Evolutionary conservation across 495 filamentous ascomycete species (phyloP).

Genomic region (Annulohypoxylon moriforme): DNA sequence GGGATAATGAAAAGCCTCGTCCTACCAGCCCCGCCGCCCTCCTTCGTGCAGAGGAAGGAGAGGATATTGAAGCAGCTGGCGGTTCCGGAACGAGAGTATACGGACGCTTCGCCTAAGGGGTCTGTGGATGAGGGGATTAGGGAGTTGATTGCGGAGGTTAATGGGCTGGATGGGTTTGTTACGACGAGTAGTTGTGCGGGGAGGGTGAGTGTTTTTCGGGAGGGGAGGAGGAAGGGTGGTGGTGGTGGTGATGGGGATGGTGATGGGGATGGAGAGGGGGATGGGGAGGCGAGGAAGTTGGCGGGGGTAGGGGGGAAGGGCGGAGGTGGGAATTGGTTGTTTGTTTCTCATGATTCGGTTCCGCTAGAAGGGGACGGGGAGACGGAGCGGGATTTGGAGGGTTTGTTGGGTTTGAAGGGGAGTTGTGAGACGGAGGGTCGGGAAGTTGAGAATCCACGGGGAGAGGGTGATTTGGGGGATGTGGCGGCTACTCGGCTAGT

Average conservation of each 20-base stretch:
- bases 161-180: conserved; percentile 75
- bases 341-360: conserved; percentile 83
- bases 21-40: conserved; percentile 41
- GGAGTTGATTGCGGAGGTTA: conserved; percentile 80
- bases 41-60: conserved; percentile 70
- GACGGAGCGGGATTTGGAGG: conserved; percentile 24
- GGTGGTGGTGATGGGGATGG: conserved; percentile 14
- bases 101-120: conserved; percentile 86
- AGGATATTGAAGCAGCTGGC: conserved; percentile 74
- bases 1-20: conserved; percentile 5
- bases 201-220: conserved; percentile 83
- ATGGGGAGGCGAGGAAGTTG: conserved; percentile 42
- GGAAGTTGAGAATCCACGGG: background rate
- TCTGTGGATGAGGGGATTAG: conserved; percentile 80
- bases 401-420: conserved; percentile 22
- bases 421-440: background rate
- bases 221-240: conserved; percentile 69
- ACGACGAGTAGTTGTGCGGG: conserved; percentile 95
- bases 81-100: conserved; percentile 72
- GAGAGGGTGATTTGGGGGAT: conserved; percentile 14
- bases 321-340: conserved; percentile 83
- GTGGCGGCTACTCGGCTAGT: conserved; percentile 66
- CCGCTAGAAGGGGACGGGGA: conserved; percentile 41
- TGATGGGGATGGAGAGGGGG: conserved; percentile 34
- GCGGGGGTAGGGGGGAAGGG: conserved; percentile 81